Conservation (phyloP, 768 basidiomycete species). For the Tubosaeta sp. region DNA sequence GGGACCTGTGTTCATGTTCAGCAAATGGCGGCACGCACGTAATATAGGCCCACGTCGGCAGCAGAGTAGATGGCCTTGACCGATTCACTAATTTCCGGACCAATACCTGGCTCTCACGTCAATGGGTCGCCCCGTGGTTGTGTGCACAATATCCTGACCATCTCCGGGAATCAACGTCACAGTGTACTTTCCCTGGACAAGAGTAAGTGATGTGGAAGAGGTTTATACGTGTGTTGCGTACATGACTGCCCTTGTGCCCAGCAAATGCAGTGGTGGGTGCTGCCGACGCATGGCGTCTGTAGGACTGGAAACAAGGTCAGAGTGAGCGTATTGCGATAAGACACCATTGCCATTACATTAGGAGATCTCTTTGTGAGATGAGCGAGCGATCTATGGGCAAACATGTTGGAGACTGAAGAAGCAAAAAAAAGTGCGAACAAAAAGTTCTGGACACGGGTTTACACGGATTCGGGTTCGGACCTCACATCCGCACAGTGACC, state of each 20-base stretch:
- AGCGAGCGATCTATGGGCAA: conserved; percentile 54
- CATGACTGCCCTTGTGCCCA: conserved; percentile 84
- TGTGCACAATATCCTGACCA: conserved; percentile 45
- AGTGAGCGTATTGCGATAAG: not conserved
- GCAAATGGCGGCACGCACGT: conserved; percentile 2
- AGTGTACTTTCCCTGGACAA: conserved; percentile 83
- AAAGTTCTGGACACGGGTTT: conserved; percentile 19
- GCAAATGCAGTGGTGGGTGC: conserved; percentile 87
- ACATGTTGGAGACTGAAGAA: conserved; percentile 40
- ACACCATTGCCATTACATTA: conserved; percentile 39
- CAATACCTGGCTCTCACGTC: conserved; percentile 67
- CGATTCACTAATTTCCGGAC: conserved; percentile 96
- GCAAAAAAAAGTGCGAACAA: conserved; percentile 10
- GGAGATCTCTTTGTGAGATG: conserved; percentile 47
- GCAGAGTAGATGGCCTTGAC: conserved; percentile 91
- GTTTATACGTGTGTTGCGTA: conserved; percentile 36
- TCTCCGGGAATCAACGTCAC: conserved; percentile 97
- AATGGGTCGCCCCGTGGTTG: conserved; percentile 6
- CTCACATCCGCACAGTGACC: not conserved
- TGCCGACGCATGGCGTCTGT: conserved; percentile 62
- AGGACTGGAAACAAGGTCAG: conserved; percentile 36
- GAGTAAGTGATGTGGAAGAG: not conserved
- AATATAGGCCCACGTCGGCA: conserved; percentile 57
- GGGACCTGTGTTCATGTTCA: conserved; percentile 64
- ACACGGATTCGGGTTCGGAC: conserved; percentile 13